phyloP scores from a whole-genome alignment of 2,329 filamentous ascomycete genomes.

The Blastomyces emzantsi region DNA sequence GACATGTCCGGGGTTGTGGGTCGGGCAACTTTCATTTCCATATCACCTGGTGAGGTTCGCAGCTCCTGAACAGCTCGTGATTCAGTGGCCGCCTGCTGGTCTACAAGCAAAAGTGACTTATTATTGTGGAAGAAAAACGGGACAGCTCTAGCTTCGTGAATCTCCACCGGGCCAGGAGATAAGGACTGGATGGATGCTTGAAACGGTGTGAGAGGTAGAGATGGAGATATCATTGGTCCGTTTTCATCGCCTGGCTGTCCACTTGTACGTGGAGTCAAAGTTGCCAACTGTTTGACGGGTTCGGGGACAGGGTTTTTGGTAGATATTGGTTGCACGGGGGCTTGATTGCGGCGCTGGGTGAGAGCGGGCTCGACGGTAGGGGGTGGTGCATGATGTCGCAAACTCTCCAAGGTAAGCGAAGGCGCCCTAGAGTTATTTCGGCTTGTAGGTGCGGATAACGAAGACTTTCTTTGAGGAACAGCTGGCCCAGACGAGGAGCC shows the following conservation, averaged over 20 bases:
- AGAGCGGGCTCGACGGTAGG: neutral
- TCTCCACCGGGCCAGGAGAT: conserved; percentile 46
- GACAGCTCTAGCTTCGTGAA: conserved; percentile 53
- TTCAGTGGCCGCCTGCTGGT: conserved; percentile 35
- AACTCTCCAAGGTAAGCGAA: conserved; percentile 38
- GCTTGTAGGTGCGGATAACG: conserved; percentile 40
- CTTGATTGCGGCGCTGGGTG: neutral
- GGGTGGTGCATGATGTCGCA: conserved; percentile 28
- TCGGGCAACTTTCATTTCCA: conserved; percentile 10
- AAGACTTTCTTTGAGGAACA: conserved; percentile 36
- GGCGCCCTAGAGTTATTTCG: conserved; percentile 36
- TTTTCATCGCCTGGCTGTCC: conserved; percentile 4
- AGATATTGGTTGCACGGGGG: neutral
- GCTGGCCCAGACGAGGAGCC: conserved; percentile 24
- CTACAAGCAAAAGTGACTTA: conserved; percentile 54
- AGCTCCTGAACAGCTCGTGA: conserved; percentile 25
- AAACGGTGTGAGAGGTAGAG: conserved; percentile 18
- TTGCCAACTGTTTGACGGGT: neutral
- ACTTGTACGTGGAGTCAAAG: neutral
- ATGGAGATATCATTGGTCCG: conserved; percentile 3
- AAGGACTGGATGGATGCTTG: conserved; percentile 39
- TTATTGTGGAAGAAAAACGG: conserved; percentile 56
- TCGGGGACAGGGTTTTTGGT: neutral
- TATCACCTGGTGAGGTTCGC: conserved; percentile 17
- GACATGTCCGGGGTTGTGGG: conserved; percentile 24